Base-by-base conservation (phyloP, 139 green algal genomes). In the Chlamydomonas applanata region DNA sequence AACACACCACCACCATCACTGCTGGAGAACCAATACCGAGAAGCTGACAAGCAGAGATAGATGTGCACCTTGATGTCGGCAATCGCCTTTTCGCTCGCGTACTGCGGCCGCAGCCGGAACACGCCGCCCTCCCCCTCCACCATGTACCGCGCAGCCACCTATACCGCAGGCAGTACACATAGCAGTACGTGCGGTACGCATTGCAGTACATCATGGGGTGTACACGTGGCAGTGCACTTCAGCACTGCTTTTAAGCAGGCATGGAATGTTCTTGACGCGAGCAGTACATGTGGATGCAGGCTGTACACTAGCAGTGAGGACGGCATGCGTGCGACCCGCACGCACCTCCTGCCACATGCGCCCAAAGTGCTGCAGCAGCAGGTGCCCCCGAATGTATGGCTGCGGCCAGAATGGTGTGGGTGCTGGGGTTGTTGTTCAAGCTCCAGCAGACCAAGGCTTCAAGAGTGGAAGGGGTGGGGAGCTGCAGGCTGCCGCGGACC, bases 81-180 rank as follows among this genome's bases (percentile, higher is more conserved):
- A 20, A 78, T 72, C 14, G 27, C 32, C 61, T 72, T 71, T 32
- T 86, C 81, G 19, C 63, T 89, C 30, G 49, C 44, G 34, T 82
- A 89, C 71, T 88, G 60, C 24, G 82, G 73, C 14, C 85, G 73
- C 54, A 93, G 88, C 30, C 49, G 63, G 71, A 81, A 88, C 14
- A 77, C 52, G 3, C 81, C 81, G 4, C 54, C 59, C 0, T 49
- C 32, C 11, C 72, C 61, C 67, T 91, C 83, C 35, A 84, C 68
- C 27, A 94, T 76, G 80, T 91, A 96, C 24, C 73, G 74, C 0
- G 80, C 81, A 24, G 83, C 82, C 36, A 89, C 83, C 62, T 89
- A n/a, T n/a, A n/a, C n/a, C n/a, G n/a, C n/a, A n/a, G 73, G 40
- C 40, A 49, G 40, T 49, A 49, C 40, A 49, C 40, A 49, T 49